Percentiles rank a stretch among this genome's conserved stretches.
Evolutionary conservation across 2,329 filamentous ascomycete genomes (phyloP).

Genomic region (Verruconis gallopava): DNA sequence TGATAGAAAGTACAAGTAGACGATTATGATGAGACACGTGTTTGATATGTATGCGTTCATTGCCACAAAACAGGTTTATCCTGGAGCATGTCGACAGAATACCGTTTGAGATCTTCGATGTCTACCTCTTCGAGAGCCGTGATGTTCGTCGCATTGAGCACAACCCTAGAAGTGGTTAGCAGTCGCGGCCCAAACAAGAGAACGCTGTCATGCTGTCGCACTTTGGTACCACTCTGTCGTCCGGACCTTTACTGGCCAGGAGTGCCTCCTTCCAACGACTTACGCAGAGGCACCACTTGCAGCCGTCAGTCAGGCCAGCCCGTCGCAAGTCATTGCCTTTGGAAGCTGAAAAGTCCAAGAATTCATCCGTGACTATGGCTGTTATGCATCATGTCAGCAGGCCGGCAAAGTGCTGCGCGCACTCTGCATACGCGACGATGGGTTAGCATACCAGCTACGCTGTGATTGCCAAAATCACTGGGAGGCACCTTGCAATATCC

Average conservation of each 20-base stretch:
- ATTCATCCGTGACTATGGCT: conserved; percentile 44
- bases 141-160: conserved; percentile 40
- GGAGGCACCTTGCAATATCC: conserved; percentile 46
- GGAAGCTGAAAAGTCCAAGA: conserved; percentile 47
- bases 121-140: conserved; percentile 36
- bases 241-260: conserved; percentile 36
- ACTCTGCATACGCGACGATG: neutral
- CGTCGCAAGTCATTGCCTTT: conserved; percentile 46
- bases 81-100: conserved; percentile 29
- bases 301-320: conserved; percentile 43
- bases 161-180: conserved; percentile 31
- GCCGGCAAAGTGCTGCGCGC: neutral
- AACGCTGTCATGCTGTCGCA: too few species aligned
- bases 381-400: neutral
- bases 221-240: conserved; percentile 33
- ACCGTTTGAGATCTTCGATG: conserved; percentile 37
- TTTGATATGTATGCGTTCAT: neutral
- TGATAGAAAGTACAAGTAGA: neutral
- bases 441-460: conserved; percentile 33
- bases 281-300: conserved; percentile 52
- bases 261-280: conserved; percentile 47
- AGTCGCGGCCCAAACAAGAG: conserved; percentile 19
- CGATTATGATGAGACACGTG: neutral
- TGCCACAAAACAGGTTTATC: neutral
- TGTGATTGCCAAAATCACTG: conserved; percentile 46